A percentile compares a stretch with the other conserved stretches of the same genome.
Conservation (phyloP, 306 rosid genomes). For the Ammopiptanthus mongolicus region DNA sequence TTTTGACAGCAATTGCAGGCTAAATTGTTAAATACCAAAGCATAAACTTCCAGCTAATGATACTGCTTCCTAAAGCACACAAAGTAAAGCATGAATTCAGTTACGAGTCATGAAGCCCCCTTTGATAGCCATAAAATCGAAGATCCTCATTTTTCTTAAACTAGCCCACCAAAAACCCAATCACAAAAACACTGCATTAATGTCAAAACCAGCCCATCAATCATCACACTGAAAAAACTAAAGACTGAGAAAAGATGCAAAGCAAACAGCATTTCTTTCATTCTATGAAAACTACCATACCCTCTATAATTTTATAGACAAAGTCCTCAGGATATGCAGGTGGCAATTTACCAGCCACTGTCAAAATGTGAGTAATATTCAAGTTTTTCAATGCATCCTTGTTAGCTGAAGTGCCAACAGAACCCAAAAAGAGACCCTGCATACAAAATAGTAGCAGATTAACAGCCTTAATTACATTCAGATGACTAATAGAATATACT, state of each 20-base stretch:
- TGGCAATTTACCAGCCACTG: slow-evolving; percentile 45
- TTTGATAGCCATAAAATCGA: neutral
- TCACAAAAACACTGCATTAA: neutral
- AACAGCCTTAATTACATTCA: neutral
- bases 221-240: neutral
- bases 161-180: neutral
- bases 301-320: slow-evolving; percentile 48
- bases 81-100: neutral
- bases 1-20: neutral
- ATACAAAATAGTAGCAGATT: neutral
- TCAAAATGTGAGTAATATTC: slow-evolving; percentile 70
- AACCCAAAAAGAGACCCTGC: slow-evolving; percentile 84
- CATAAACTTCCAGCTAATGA: neutral
- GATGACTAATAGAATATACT: neutral
- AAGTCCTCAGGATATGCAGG: slow-evolving; percentile 60
- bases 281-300: slow-evolving; percentile 31
- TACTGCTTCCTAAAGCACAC: neutral
- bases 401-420: slow-evolving; percentile 62
- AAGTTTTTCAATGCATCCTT: slow-evolving; percentile 44
- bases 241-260: neutral
- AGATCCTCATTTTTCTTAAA: neutral
- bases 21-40: neutral
- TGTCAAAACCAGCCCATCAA: neutral
- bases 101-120: neutral
- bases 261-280: neutral